These are phyloP conservation scores for Tarenaya hassleriana DNA, from an alignment of 345 rosid genomes.

Conservation along the genomic window DNA sequence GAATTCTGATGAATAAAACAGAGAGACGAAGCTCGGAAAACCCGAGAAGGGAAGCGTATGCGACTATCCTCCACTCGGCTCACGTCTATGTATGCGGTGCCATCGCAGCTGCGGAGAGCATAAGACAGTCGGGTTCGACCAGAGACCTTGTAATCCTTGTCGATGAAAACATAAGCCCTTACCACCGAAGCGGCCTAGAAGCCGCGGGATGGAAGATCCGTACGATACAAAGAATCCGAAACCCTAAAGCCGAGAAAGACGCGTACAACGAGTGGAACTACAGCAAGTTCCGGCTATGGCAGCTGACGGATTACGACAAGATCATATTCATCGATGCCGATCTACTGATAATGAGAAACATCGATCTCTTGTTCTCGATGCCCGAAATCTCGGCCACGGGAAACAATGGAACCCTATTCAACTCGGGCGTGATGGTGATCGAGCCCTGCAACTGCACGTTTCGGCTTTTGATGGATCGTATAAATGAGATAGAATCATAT, in stretches of 20 bases:
- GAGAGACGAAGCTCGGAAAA: conserved; percentile 51
- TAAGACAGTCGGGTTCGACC: conserved; percentile 79
- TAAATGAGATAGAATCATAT: conserved; percentile 76
- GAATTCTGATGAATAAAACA: conserved; percentile 20
- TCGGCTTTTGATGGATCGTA: conserved; percentile 75
- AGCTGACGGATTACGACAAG: conserved; percentile 87
- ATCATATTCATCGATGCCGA: conserved; percentile 92
- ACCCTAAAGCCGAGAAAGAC: conserved; percentile 93
- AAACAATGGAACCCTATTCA: conserved; percentile 76
- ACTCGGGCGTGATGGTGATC: conserved; percentile 84
- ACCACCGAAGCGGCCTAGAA: conserved; percentile 78
- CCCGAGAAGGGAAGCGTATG: conserved; percentile 75
- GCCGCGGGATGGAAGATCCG: conserved; percentile 92
- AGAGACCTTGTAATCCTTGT: conserved; percentile 91
- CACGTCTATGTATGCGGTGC: conserved; percentile 91
- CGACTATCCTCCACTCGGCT: conserved; percentile 91
- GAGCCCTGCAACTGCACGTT: conserved; percentile 87
- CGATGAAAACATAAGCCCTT: conserved; percentile 62
- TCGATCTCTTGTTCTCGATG: conserved; percentile 80
- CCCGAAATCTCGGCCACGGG: conserved; percentile 87
- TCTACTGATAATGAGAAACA: conserved; percentile 73
- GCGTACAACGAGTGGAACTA: conserved; percentile 98
- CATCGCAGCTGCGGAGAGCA: conserved; percentile 86
- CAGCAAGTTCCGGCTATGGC: conserved; percentile 96
- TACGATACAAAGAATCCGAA: conserved; percentile 77